Conservation (phyloP, 169 alveolate genomes). For the Plasmodium berghei region DNA sequence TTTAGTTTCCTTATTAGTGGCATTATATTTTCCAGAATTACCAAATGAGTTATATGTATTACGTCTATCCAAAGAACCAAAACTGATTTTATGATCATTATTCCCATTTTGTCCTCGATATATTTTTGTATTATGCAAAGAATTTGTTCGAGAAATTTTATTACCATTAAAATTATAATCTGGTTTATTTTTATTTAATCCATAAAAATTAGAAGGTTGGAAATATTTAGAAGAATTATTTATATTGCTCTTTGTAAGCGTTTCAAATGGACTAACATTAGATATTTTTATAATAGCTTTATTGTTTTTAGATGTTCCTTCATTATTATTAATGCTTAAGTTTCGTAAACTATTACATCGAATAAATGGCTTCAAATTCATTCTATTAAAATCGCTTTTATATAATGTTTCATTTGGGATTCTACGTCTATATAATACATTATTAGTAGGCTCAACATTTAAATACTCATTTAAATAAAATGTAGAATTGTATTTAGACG, state of each 20-base stretch:
- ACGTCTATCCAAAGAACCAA: not conserved
- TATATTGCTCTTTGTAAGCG: not conserved
- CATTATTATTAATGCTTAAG: constrained; percentile 1
- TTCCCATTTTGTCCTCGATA: too few relatives aligned
- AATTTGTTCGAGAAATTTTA: not conserved
- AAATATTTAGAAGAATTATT: constrained; percentile 5
- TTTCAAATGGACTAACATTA: constrained; percentile 23
- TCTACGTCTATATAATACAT: constrained; percentile 69
- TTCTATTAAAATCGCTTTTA: constrained; percentile 56
- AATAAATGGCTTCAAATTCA: constrained; percentile 66
- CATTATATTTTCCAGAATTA: not conserved
- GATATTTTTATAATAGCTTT: constrained; percentile 70
- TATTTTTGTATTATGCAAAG: too few relatives aligned
- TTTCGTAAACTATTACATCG: constrained; percentile 27
- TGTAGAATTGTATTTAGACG: constrained; percentile 7
- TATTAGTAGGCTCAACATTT: constrained; percentile 58
- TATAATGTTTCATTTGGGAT: constrained; percentile 51
- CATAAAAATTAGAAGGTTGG: constrained; percentile 10
- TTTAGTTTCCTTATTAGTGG: not conserved
- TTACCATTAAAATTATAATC: not conserved
- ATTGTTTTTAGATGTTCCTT: not conserved
- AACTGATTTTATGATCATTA: not conserved
- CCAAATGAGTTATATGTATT: not conserved
- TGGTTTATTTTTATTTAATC: not conserved
- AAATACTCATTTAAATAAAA: constrained; percentile 46